These are phyloP conservation scores for Leucaena leucocephala DNA, from an alignment of 306 rosid species.

Conservation along the genomic window DNA sequence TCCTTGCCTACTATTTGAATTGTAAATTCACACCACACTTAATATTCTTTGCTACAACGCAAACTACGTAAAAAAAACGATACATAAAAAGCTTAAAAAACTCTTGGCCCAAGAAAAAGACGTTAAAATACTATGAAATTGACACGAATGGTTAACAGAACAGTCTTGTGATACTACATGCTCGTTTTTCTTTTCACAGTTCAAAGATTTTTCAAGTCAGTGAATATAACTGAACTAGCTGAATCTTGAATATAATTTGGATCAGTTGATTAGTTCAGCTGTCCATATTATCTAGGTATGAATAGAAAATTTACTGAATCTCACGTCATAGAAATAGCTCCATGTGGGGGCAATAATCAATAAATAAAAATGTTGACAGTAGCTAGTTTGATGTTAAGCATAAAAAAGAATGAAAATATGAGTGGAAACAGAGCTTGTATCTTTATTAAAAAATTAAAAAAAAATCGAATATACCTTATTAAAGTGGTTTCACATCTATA, in stretches of 20 bases:
- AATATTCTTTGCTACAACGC: background rate
- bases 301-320: background rate
- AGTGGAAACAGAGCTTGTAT: too few species aligned
- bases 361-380: background rate
- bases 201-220: background rate
- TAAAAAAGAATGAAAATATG: background rate
- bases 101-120: background rate
- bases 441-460: too few species aligned
- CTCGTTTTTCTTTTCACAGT: background rate
- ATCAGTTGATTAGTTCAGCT: background rate
- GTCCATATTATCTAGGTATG: background rate
- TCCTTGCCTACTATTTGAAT: background rate
- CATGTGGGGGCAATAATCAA: background rate
- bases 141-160: background rate
- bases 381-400: background rate
- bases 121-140: background rate
- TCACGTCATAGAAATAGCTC: background rate
- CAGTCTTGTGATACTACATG: background rate
- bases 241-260: background rate
- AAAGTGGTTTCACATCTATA: background rate
- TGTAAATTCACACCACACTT: background rate
- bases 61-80: background rate
- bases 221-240: slow-evolving; percentile 4
- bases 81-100: background rate
- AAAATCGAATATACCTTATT: background rate